Percentiles rank a stretch among this genome's conserved stretches.
Conservation (phyloP, 176 grass and related monocot genomes). For the Triticum aestivum region IWGSC_CS_RefSeq_v2.1 NC_057794.1:169159533-169160032, state of each 20-base stretch:
- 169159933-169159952: conserved; percentile 75
- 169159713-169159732: not conserved
- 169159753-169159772: not conserved
- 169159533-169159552: conserved; percentile 42
- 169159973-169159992: conserved; percentile 66
- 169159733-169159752: not conserved
- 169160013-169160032: conserved; percentile 26
- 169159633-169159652: not conserved
- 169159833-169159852: conserved; percentile 6
- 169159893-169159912: conserved; percentile 74
- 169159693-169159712: not conserved
- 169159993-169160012: conserved; percentile 61
- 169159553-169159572: conserved; percentile 68
- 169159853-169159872: not conserved
- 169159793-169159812: not conserved
- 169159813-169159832: not conserved
- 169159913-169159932: conserved; percentile 90
- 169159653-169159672: not conserved
- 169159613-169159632: conserved; percentile 55
- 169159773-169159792: not conserved
- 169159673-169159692: not conserved
- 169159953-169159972: conserved; percentile 59
- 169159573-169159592: conserved; percentile 53
- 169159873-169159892: conserved; percentile 26
- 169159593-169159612: conserved; percentile 75